Percentiles rank a stretch among this genome's conserved stretches.
Conservation (phyloP, 768 basidiomycete species). For the Podaxis mareebaensis region DNA sequence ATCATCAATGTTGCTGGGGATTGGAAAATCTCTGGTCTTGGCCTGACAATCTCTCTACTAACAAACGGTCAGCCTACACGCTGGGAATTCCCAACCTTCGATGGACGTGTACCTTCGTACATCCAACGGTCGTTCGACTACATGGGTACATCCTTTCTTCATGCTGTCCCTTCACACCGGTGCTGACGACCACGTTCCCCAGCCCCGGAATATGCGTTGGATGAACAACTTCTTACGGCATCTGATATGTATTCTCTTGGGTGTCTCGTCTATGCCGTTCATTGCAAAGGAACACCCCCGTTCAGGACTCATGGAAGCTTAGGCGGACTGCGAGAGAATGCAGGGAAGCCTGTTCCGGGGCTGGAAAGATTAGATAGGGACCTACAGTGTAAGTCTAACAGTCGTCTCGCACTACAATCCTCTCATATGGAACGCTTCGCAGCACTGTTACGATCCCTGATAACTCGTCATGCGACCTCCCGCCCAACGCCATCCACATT, state of each 20-base stretch:
- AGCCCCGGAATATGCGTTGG: conserved; percentile 95
- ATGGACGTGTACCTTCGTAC: conserved; percentile 75
- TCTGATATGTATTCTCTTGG: conserved; percentile 96
- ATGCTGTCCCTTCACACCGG: background rate
- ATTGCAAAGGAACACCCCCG: conserved; percentile 84
- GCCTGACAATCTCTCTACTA: conserved; percentile 78
- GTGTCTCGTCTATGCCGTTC: conserved; percentile 88
- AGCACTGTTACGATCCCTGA: conserved; percentile 80
- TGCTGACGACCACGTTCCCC: background rate
- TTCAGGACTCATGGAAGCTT: conserved; percentile 84
- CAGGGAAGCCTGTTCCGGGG: conserved; percentile 60
- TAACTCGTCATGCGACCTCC: conserved; percentile 74
- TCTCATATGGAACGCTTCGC: background rate
- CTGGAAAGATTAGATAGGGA: conserved; percentile 70
- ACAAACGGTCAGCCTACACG: conserved; percentile 71
- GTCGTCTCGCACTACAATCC: background rate
- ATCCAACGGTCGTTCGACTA: conserved; percentile 94
- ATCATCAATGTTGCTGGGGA: conserved; percentile 92
- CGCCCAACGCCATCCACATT: conserved; percentile 80
- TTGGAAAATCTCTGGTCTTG: conserved; percentile 95
- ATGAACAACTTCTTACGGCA: conserved; percentile 81
- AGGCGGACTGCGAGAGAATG: conserved; percentile 66
- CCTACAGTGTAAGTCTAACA: conserved; percentile 57
- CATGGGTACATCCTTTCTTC: conserved; percentile 59
- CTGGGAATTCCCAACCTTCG: conserved; percentile 92